phyloP scores from a whole-genome alignment of 768 basidiomycete genomes.

The Plicaturopsis crispa region DNA sequence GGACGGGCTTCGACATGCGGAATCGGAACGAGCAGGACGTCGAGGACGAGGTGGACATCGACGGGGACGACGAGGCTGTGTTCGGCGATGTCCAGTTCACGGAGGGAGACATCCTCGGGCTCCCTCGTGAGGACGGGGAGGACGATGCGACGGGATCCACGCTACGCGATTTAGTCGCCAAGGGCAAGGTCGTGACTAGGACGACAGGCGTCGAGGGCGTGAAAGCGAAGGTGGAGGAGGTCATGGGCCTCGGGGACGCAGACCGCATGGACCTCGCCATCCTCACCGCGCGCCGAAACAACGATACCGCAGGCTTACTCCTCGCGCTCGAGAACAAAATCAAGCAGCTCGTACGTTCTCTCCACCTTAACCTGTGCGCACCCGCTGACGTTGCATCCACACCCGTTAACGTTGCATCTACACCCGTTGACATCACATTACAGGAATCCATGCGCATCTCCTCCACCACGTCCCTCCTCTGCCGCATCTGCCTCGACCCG shows the following conservation, averaged over 20 bases:
- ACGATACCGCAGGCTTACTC: constrained; percentile 39
- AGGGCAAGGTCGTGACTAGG: constrained; percentile 32
- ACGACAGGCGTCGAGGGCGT: no score
- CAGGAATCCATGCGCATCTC: constrained; percentile 39
- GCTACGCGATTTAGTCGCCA: constrained; percentile 46
- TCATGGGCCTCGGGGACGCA: constrained; percentile 31
- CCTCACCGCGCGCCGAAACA: constrained; percentile 36
- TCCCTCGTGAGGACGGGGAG: constrained; percentile 20
- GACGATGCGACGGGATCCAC: constrained; percentile 20
- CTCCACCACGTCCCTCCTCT: constrained; percentile 38
- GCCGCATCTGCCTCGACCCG: constrained; percentile 75
- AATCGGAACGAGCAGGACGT: constrained; percentile 50
- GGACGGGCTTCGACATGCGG: constrained; percentile 65
- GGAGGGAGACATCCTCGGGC: constrained; percentile 56
- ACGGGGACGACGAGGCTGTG: constrained; percentile 61
- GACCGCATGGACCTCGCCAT: constrained; percentile 45
- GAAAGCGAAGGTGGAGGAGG: constrained; percentile 30
- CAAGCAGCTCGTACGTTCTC: constrained; percentile 43
- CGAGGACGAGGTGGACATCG: constrained; percentile 76
- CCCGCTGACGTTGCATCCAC: constrained; percentile 4
- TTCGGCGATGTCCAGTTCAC: constrained; percentile 77
- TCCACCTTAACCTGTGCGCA: no score
- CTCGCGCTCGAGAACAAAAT: constrained; percentile 57
- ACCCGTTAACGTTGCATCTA: constrained; percentile 4
- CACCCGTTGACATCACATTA: no score